phyloP scores from a whole-genome alignment of 345 rosid species.

The Clarkia xantiana region DNA sequence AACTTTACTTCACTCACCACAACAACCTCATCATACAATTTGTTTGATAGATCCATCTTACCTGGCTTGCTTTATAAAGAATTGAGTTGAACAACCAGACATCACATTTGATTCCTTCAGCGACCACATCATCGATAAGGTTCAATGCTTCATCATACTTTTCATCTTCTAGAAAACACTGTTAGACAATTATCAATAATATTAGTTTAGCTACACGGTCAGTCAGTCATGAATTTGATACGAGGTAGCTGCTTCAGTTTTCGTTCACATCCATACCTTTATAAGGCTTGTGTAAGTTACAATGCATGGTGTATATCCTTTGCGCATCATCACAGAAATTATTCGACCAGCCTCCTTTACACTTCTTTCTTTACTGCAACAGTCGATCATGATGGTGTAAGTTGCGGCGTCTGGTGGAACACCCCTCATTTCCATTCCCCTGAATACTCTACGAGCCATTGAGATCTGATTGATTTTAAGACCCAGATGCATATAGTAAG shows the following conservation, averaged over 20 bases:
- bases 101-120: slow-evolving; percentile 37
- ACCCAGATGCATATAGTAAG: background rate
- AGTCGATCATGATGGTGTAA: slow-evolving; percentile 61
- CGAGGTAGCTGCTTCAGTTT: no score
- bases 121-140: slow-evolving; percentile 38
- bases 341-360: slow-evolving; percentile 45
- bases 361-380: slow-evolving; percentile 34
- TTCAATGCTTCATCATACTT: slow-evolving; percentile 39
- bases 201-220: background rate
- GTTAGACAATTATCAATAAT: slow-evolving; percentile 6
- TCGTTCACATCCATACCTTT: slow-evolving; percentile 32
- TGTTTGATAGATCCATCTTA: slow-evolving; percentile 3
- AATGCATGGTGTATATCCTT: slow-evolving; percentile 38
- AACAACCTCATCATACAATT: no score
- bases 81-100: slow-evolving; percentile 45
- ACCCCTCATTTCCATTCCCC: slow-evolving; percentile 33
- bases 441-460: slow-evolving; percentile 41
- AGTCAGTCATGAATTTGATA: background rate
- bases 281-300: slow-evolving; percentile 36
- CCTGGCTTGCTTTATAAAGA: slow-evolving; percentile 44
- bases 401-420: slow-evolving; percentile 31
- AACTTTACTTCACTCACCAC: background rate
- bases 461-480: slow-evolving; percentile 31
- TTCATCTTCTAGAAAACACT: slow-evolving; percentile 38
- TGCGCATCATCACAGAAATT: slow-evolving; percentile 68